Base-by-base conservation (phyloP, 345 rosid species). In the Camelina laxa region DNA sequence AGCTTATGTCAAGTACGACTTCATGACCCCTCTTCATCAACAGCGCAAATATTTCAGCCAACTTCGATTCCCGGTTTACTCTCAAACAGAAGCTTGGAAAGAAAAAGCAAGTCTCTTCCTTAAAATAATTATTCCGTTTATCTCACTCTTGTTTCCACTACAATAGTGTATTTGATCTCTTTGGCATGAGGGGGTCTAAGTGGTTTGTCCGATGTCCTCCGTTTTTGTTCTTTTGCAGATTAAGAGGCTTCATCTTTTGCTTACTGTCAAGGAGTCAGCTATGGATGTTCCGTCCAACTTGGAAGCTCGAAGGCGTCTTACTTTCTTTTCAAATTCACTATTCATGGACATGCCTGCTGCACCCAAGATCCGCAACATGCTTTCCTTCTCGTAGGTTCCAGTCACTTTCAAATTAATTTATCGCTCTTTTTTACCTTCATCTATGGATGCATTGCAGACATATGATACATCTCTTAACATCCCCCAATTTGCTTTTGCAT, bases 341-440 rank as follows among this genome's bases (percentile, higher is more conserved):
- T 88, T 86, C 84, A 88, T 88, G 92, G 85, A 84, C 54, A 88
- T 88, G 92, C 92, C 92, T 44, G 15, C 42, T 69, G 87, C 92
- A 27, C 92, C 92, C 45, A 83, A 82, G 80, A 85, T 88, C 74
- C 84, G 78, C 50, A 84, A 85, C 68, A 87, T 87, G 92, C 88
- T 87, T 72, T 82, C 89, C 62, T 87, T 84, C 79, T 69, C 86
- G 87, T 87, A 79, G 53, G 87, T 72, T 75, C 55, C 78, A 49
- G 16, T 69, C 55, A 48, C 49, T 70, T 58, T 69, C 53, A 35
- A 57, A 59, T 56, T 70, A 57, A 19, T 20, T 31, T 71, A 14
- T 59, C 16, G 36, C 60, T 75, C n/a, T 42, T 50, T 20, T 65
- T 47, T 61, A 51, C 44, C 16, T 60, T 53, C 58, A 63, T 77